Percentiles rank a stretch among this genome's conserved stretches.
These are phyloP conservation scores for Spatholobus suberectus DNA, from an alignment of 306 rosid genomes.

Conservation along the genomic window DNA sequence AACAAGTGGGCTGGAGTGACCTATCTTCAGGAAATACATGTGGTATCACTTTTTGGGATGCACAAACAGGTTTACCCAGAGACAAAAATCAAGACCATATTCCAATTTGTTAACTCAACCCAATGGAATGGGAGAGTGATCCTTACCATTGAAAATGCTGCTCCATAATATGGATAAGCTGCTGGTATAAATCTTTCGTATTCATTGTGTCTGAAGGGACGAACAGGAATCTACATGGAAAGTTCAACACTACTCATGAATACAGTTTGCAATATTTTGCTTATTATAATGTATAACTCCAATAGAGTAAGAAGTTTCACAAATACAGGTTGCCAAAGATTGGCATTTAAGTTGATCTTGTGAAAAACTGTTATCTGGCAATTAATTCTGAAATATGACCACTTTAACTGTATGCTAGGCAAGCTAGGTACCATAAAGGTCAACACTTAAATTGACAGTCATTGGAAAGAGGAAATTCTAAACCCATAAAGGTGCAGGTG, in stretches of 20 bases:
- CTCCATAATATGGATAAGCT: constrained; percentile 95
- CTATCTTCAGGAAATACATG: neutral
- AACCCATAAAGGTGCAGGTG: neutral
- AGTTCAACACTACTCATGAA: constrained; percentile 33
- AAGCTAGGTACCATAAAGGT: neutral
- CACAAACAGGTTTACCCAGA: constrained; percentile 10
- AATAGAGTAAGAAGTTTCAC: neutral
- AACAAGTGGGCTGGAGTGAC: neutral
- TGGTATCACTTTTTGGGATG: neutral
- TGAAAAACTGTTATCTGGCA: constrained; percentile 20
- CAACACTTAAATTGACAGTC: constrained; percentile 1
- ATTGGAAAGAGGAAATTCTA: constrained; percentile 19
- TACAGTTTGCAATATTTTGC: neutral
- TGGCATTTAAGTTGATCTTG: constrained; percentile 15
- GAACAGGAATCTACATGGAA: constrained; percentile 90
- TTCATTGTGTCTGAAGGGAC: constrained; percentile 94
- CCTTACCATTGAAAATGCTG: constrained; percentile 88
- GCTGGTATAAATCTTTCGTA: constrained; percentile 95
- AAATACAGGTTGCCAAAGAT: constrained; percentile 22
- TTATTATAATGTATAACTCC: neutral
- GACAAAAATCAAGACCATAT: constrained; percentile 19
- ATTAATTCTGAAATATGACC: constrained; percentile 14
- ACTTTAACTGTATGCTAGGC: neutral
- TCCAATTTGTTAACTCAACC: neutral
- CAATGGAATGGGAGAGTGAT: constrained; percentile 27